A percentile compares a stretch with the other conserved stretches of the same genome.
Conservation (phyloP, 495 filamentous ascomycete genomes). For the Penicillium odoratum region DNA sequence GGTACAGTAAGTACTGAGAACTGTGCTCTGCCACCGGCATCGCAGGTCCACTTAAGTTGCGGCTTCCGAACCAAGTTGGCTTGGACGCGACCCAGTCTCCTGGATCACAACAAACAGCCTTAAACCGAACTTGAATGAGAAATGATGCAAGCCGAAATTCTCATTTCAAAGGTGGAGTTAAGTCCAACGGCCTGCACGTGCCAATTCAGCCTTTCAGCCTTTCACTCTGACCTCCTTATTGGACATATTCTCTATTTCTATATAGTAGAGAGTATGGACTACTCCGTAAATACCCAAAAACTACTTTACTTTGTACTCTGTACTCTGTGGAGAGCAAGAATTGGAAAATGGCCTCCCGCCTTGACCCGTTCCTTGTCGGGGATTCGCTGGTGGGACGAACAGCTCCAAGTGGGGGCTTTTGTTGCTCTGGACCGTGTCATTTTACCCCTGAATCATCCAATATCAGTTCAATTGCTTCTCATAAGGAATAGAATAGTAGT, state of each 20-base stretch:
- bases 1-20: no score
- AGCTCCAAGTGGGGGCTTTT: slow-evolving; percentile 26
- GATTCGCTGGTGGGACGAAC: slow-evolving; percentile 22
- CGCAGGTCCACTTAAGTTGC: no score
- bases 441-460: slow-evolving; percentile 33
- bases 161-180: not conserved
- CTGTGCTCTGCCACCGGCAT: no score
- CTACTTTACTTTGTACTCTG: no score
- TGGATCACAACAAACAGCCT: no score
- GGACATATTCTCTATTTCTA: not conserved
- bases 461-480: not conserved
- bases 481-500: not conserved
- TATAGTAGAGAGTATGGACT: not conserved
- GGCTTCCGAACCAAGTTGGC: no score
- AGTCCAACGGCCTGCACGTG: slow-evolving; percentile 19
- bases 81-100: no score
- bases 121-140: no score
- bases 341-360: no score
- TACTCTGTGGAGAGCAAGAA: no score
- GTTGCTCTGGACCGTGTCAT: slow-evolving; percentile 15
- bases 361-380: slow-evolving; percentile 13
- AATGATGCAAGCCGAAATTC: no score
- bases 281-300: no score
- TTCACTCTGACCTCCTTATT: not conserved
- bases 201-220: slow-evolving; percentile 4